Percentiles rank a stretch among this genome's conserved stretches.
Conservation (phyloP, 164 flowering plant species). For the Macadamia tetraphylla region DNA sequence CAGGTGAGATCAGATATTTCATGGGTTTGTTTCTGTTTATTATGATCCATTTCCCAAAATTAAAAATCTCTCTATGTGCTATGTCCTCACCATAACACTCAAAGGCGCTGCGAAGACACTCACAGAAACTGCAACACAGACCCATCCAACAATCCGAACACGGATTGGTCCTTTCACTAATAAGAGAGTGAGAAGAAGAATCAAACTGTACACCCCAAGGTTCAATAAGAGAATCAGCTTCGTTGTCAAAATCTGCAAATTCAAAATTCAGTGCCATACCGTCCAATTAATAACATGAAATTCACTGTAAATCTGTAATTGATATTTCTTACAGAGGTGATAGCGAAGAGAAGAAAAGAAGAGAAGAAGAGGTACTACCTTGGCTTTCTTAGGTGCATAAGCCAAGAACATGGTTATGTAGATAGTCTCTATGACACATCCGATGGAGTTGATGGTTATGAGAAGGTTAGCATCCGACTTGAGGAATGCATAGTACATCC, state of each 20-base stretch:
- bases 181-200: slow-evolving; percentile 20
- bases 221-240: slow-evolving; percentile 25
- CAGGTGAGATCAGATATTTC: too few relatives aligned
- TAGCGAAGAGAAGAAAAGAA: too few relatives aligned
- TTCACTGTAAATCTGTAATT: too few relatives aligned
- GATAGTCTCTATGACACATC: slow-evolving; percentile 33
- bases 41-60: too few relatives aligned
- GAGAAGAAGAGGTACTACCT: slow-evolving; percentile 17
- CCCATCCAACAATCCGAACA: slow-evolving; percentile 36
- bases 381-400: slow-evolving; percentile 39
- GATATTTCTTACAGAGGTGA: too few relatives aligned
- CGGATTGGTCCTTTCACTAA: slow-evolving; percentile 19
- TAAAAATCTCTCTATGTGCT: too few relatives aligned
- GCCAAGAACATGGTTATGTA: slow-evolving; percentile 32
- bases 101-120: slow-evolving; percentile 53
- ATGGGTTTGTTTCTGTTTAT: too few relatives aligned
- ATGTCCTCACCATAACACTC: slow-evolving; percentile 37
- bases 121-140: slow-evolving; percentile 32
- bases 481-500: slow-evolving; percentile 52
- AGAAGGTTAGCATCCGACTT: slow-evolving; percentile 36
- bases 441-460: slow-evolving; percentile 46
- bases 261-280: too few relatives aligned
- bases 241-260: slow-evolving; percentile 20
- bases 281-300: too few relatives aligned
- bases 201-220: slow-evolving; percentile 22